These are phyloP conservation scores for Boletus calvinii DNA, from an alignment of 1,284 basidiomycete genomes.

Conservation along the genomic window DNA sequence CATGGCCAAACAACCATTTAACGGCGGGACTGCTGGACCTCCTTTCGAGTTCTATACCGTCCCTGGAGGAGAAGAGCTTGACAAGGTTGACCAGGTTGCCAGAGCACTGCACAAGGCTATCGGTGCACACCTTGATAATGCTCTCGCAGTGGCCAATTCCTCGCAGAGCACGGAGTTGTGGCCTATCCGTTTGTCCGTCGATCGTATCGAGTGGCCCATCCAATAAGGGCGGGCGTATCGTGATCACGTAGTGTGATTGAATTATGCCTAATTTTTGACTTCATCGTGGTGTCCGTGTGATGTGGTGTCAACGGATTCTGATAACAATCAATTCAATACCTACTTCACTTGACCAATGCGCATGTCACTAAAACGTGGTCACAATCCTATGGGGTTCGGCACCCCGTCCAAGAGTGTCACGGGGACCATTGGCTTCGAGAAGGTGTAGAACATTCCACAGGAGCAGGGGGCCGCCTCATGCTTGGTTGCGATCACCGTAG, in stretches of 20 bases:
- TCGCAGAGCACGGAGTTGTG: neutral
- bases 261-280: neutral
- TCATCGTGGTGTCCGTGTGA: neutral
- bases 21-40: neutral
- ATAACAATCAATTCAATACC: too few relatives aligned
- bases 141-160: neutral
- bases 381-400: too few relatives aligned
- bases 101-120: neutral
- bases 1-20: neutral
- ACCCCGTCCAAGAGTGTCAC: too few relatives aligned
- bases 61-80: neutral
- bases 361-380: too few relatives aligned
- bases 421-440: too few relatives aligned
- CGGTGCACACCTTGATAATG: neutral
- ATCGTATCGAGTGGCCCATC: neutral
- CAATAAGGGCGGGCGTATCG: too few relatives aligned
- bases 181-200: neutral
- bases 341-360: too few relatives aligned
- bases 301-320: neutral
- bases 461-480: too few relatives aligned
- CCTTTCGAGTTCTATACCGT: neutral
- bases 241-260: too few relatives aligned
- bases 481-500: too few relatives aligned
- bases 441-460: too few relatives aligned
- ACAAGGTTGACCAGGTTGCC: neutral